Conservation (phyloP, 2,329 filamentous ascomycete species). For the Teratosphaeria destructans region DNA sequence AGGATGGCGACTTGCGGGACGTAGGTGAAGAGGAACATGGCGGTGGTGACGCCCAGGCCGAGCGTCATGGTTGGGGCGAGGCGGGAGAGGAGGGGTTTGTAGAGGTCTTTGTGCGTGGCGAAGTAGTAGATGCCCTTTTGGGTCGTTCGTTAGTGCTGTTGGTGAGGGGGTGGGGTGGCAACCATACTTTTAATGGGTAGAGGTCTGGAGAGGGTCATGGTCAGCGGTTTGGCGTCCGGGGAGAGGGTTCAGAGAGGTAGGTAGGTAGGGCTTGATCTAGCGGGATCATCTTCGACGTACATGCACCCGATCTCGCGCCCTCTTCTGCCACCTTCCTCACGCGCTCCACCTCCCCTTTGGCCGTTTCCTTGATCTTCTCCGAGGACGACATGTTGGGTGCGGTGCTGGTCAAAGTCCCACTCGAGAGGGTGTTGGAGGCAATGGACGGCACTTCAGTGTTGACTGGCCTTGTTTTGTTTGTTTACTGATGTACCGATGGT, state of each 20-base stretch:
- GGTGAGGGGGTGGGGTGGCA: neutral
- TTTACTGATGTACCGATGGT: neutral
- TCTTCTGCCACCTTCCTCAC: constrained; percentile 54
- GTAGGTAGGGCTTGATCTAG: neutral
- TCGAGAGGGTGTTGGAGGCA: neutral
- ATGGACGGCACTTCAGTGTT: neutral
- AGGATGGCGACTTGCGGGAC: constrained; percentile 73
- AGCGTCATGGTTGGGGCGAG: constrained; percentile 55
- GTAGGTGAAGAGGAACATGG: constrained; percentile 86
- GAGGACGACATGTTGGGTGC: neutral
- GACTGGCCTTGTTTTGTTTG: neutral
- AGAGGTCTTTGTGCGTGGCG: constrained; percentile 46
- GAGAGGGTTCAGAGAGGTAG: neutral
- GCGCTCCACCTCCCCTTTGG: constrained; percentile 59
- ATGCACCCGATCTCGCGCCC: constrained; percentile 65
- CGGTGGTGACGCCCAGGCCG: constrained; percentile 57
- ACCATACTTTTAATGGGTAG: constrained; percentile 63
- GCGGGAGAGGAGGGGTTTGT: constrained; percentile 48
- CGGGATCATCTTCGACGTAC: neutral
- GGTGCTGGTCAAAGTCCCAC: neutral
- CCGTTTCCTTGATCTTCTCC: constrained; percentile 44
- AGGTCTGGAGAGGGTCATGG: constrained; percentile 37
- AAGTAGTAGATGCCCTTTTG: constrained; percentile 52
- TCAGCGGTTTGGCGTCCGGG: neutral
- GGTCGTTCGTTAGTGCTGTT: constrained; percentile 1